Base-by-base conservation (phyloP, 1,284 basidiomycete species). In the Pterula multifida region DNA sequence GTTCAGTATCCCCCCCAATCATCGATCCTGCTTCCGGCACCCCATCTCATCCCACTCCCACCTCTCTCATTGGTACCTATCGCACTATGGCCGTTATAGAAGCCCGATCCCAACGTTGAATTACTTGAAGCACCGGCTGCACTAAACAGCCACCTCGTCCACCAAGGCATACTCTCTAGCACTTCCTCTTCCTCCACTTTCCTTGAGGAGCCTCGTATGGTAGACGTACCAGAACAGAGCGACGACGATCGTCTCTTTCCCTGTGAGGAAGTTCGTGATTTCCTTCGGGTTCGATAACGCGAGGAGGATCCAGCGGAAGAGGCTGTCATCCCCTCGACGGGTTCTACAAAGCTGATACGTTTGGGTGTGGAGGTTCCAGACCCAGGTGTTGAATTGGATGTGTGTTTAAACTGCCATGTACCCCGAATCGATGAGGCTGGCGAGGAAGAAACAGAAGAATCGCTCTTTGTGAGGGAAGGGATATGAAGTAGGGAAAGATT, bases 261-360 rank as follows among this genome's bases (percentile, higher is more conserved):
- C 60, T 57, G 49, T 56, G 55, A 50, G 57, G 47, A 46, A 55
- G 26, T 50, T 49, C 48, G 58, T 44, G 60, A 55, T 13, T 39
- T 42, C 59, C 61, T n/a, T 39, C 63, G 62, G 13, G 69, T 66
- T 56, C 81, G 78, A 42, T 76, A 73, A 62, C 39, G 39, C 6
- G 17, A 19, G 11, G 39, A 44, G 39, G 39, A 44, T 6, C 9
- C 4, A 17, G 39, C 4, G 6, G 39, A 44, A 44, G 39, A 24
- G 23, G 23, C 4, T 4, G 45, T 47, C 12, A n/a, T n/a, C n/a
- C 45, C 45, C 26, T 85, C 82, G 0, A 83, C 81, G 28, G 84
- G 67, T 61, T 81, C 73, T 24, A 82, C 82, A 55, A 88, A 88
- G 54, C 79, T 83, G 48, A 88, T 87, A 23, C 79, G 72, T 54